phyloP scores from a whole-genome alignment of 73 alveolate species.

The Strombidium stylifer region DNA sequence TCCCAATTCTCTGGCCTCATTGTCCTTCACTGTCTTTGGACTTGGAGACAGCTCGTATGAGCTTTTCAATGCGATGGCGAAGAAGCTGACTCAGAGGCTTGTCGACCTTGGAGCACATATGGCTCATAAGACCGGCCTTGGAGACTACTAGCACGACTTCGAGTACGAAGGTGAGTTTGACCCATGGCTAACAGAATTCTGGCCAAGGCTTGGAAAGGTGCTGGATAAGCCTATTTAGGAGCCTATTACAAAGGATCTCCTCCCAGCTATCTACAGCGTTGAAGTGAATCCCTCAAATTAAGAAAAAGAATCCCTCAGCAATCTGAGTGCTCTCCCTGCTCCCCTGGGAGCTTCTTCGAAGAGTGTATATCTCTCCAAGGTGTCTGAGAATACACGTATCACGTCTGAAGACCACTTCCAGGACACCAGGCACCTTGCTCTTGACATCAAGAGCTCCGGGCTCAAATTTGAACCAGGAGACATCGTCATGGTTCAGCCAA shows the following conservation, averaged over 20 bases:
- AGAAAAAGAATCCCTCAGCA: slow-evolving; percentile 10
- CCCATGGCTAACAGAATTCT: slow-evolving; percentile 64
- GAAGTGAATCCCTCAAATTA: slow-evolving; percentile 27
- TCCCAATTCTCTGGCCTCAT: slow-evolving; percentile 44
- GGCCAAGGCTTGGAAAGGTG: slow-evolving; percentile 18
- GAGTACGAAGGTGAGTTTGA: slow-evolving; percentile 83
- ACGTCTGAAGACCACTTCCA: slow-evolving; percentile 51
- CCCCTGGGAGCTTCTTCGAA: slow-evolving; percentile 40
- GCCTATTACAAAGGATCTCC: slow-evolving; percentile 3
- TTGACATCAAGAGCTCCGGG: slow-evolving; percentile 1
- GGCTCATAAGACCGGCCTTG: slow-evolving; percentile 66
- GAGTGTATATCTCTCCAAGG: slow-evolving; percentile 28
- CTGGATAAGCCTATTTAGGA: neutral
- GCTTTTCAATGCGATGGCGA: slow-evolving; percentile 80
- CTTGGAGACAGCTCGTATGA: slow-evolving; percentile 89
- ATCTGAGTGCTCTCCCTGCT: slow-evolving; percentile 16
- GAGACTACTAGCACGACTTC: slow-evolving; percentile 85
- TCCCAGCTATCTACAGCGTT: slow-evolving; percentile 40
- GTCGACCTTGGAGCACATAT: slow-evolving; percentile 67
- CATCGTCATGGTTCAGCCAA: slow-evolving; percentile 46
- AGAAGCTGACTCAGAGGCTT: slow-evolving; percentile 73
- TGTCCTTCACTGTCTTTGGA: slow-evolving; percentile 85
- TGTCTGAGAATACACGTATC: slow-evolving; percentile 27
- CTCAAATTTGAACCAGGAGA: slow-evolving; percentile 60
- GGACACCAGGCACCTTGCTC: slow-evolving; percentile 60